These are phyloP conservation scores for Naganishia randhawae DNA, from an alignment of 768 basidiomycete species.

Conservation along the genomic window DNA sequence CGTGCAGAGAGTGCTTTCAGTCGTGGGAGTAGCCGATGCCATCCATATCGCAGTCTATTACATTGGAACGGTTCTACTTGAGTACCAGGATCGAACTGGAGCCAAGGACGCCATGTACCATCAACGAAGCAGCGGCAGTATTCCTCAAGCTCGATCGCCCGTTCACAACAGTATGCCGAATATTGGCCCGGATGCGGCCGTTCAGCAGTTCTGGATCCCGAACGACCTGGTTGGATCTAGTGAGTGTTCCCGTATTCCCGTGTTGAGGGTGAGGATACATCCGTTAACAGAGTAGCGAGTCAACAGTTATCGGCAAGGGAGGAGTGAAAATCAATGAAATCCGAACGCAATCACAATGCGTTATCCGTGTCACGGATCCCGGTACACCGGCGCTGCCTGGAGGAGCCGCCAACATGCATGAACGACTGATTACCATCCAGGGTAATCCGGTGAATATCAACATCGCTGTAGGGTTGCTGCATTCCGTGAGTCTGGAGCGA, in stretches of 20 bases:
- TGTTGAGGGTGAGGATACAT: neutral
- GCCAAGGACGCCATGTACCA: slow-evolving; percentile 54
- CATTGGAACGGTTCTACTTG: slow-evolving; percentile 85
- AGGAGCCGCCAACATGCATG: slow-evolving; percentile 56
- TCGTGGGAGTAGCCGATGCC: slow-evolving; percentile 96
- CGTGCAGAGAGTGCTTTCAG: slow-evolving; percentile 86
- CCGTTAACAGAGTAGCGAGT: too few species aligned
- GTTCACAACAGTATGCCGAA: slow-evolving; percentile 27
- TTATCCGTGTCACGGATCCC: slow-evolving; percentile 98
- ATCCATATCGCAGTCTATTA: slow-evolving; percentile 99
- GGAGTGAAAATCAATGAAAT: slow-evolving; percentile 99
- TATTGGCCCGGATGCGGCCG: slow-evolving; percentile 59
- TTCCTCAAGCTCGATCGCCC: slow-evolving; percentile 65
- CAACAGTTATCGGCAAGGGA: slow-evolving; percentile 82
- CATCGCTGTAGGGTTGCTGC: slow-evolving; percentile 84
- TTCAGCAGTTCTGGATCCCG: slow-evolving; percentile 97
- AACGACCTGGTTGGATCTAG: slow-evolving; percentile 78
- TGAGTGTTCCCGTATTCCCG: slow-evolving; percentile 33
- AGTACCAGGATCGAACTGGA: slow-evolving; percentile 59
- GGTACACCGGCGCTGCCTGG: slow-evolving; percentile 73
- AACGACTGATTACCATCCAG: slow-evolving; percentile 91
- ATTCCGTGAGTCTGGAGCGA: slow-evolving; percentile 37
- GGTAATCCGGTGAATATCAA: slow-evolving; percentile 93
- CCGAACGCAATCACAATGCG: slow-evolving; percentile 85
- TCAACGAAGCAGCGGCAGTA: slow-evolving; percentile 62